Conservation (phyloP, 2,329 filamentous ascomycete species). For the Beauveria scarabaeidicola region DNA sequence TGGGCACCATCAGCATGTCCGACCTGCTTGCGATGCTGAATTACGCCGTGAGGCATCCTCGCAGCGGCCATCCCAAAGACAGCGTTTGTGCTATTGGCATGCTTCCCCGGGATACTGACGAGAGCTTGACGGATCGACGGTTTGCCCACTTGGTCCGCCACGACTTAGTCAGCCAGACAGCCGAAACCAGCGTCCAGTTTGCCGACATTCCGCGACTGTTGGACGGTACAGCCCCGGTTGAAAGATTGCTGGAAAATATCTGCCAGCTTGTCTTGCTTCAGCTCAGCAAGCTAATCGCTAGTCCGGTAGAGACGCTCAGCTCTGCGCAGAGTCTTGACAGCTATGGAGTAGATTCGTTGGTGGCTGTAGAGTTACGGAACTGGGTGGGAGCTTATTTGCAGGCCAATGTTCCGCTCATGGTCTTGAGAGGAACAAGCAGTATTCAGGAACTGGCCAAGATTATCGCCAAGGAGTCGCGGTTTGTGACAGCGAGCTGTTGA, state of each 20-base stretch:
- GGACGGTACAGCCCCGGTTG: slow-evolving; percentile 15
- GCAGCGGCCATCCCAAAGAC: slow-evolving; percentile 12
- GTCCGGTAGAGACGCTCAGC: slow-evolving; percentile 15
- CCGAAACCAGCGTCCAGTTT: slow-evolving; percentile 8
- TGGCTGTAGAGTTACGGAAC: slow-evolving; percentile 23
- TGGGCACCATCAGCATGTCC: slow-evolving; percentile 17
- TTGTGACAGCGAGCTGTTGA: background rate
- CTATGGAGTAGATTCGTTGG: slow-evolving; percentile 23
- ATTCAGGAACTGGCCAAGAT: slow-evolving; percentile 8
- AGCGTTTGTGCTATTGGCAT: slow-evolving; percentile 20
- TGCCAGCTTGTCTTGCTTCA: slow-evolving; percentile 9
- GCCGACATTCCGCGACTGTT: background rate
- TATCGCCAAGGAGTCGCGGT: background rate
- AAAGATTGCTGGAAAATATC: slow-evolving; percentile 16
- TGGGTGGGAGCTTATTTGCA: slow-evolving; percentile 15
- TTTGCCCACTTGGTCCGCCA: slow-evolving; percentile 13
- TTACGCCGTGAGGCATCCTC: background rate
- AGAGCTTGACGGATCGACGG: background rate
- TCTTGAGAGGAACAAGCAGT: slow-evolving; percentile 17
- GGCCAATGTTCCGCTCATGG: slow-evolving; percentile 17
- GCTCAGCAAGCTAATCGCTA: slow-evolving; percentile 13
- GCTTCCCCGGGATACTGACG: slow-evolving; percentile 2
- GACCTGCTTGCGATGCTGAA: background rate
- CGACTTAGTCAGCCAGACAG: slow-evolving; percentile 13
- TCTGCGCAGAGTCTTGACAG: slow-evolving; percentile 2